Conservation (phyloP, 768 basidiomycete species). For the Rhodotorula graminis region DNA sequence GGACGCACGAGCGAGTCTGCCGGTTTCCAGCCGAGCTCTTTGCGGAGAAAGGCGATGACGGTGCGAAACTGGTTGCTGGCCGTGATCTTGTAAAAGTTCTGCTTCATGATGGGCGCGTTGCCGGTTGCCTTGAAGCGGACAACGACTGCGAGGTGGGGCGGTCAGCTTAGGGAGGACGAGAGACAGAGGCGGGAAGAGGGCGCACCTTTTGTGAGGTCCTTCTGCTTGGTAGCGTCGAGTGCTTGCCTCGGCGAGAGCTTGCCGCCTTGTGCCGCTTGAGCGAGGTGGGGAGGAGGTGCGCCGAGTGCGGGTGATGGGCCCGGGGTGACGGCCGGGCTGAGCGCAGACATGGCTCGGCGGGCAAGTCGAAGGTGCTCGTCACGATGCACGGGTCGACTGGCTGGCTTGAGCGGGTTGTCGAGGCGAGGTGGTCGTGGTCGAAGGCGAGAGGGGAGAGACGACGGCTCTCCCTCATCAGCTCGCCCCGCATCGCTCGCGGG, state of each 20-base stretch:
- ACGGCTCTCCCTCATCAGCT: no score
- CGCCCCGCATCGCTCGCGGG: no score
- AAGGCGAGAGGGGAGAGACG: no score
- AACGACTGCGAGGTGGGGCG: slow-evolving; percentile 61
- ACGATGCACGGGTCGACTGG: neutral
- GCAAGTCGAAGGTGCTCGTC: neutral
- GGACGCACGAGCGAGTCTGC: slow-evolving; percentile 74
- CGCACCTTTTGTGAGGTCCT: slow-evolving; percentile 47
- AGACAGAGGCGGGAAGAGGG: neutral
- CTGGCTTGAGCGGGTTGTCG: no score
- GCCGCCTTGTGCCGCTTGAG: slow-evolving; percentile 24
- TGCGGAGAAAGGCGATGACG: slow-evolving; percentile 85
- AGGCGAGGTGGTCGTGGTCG: no score
- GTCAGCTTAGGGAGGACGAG: neutral
- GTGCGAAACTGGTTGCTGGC: slow-evolving; percentile 90
- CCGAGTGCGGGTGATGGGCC: neutral
- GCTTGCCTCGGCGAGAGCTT: slow-evolving; percentile 43
- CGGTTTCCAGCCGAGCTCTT: slow-evolving; percentile 78
- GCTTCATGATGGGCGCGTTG: slow-evolving; percentile 97
- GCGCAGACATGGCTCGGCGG: neutral
- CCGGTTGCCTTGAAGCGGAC: slow-evolving; percentile 97
- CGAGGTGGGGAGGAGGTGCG: neutral
- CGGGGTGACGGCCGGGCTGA: neutral
- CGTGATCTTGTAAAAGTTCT: slow-evolving; percentile 97
- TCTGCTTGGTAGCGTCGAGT: slow-evolving; percentile 17